Evolutionary conservation across 108 stramenopile genomes (phyloP).

Genomic region (Nitzschia inconspicua): DNA sequence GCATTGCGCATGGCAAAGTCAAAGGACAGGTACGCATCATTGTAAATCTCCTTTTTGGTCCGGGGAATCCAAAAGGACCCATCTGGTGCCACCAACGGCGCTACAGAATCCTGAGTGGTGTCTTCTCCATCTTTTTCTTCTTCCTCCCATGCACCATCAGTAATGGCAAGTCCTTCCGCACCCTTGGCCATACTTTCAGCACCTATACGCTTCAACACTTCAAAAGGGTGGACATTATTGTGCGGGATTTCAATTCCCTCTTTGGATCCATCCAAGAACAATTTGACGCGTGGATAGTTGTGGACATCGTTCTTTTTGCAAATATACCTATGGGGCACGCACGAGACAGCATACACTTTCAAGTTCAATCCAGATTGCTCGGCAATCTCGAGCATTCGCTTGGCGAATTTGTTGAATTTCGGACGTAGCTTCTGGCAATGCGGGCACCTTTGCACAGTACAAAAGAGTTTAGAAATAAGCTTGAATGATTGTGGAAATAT

Average conservation of each 20-base stretch:
- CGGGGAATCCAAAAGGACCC: conserved; percentile 22
- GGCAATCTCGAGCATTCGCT: conserved; percentile 22
- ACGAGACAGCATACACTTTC: conserved; percentile 71
- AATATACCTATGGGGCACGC: conserved; percentile 48
- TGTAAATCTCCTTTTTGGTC: conserved; percentile 53
- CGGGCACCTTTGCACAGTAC: conserved; percentile 3
- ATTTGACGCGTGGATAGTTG: conserved; percentile 45
- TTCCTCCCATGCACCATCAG: not conserved
- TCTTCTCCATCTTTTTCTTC: not conserved
- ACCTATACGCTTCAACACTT: conserved; percentile 29
- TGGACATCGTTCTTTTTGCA: conserved; percentile 52
- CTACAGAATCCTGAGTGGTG: not conserved
- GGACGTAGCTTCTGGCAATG: conserved; percentile 40
- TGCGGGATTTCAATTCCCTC: conserved; percentile 15
- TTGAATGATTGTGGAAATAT: not conserved
- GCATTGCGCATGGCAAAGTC: conserved; percentile 63
- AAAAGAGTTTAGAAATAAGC: not conserved
- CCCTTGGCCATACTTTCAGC: conserved; percentile 11
- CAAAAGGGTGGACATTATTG: conserved; percentile 30
- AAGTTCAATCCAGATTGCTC: conserved; percentile 22
- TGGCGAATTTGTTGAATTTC: conserved; percentile 52
- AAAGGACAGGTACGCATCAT: conserved; percentile 69
- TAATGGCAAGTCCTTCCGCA: not conserved
- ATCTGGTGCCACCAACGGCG: not conserved
- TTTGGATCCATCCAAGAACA: conserved; percentile 42